These are phyloP conservation scores for Ceratocystis papillata DNA, from an alignment of 2,329 filamentous ascomycete species.

Conservation along the genomic window DNA sequence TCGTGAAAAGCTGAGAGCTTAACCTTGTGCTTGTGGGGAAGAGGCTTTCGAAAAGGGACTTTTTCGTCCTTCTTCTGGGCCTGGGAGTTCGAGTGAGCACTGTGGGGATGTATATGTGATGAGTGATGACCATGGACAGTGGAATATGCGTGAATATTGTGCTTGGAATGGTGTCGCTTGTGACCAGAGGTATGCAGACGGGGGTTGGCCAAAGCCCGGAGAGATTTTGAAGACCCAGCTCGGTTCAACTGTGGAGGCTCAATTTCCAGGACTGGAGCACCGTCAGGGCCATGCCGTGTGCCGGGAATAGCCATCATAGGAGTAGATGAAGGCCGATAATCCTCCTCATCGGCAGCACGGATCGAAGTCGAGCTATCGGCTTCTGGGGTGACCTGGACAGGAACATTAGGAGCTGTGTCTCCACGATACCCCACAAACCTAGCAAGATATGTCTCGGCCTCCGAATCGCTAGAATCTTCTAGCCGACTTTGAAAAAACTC, in stretches of 20 bases:
- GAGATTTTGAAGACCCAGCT: conserved; percentile 86
- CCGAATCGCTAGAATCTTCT: conserved; percentile 70
- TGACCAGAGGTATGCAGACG: conserved; percentile 71
- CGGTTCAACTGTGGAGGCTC: conserved; percentile 72
- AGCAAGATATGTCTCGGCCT: conserved; percentile 56
- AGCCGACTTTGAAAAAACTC: conserved; percentile 73
- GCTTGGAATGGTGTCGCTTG: conserved; percentile 76
- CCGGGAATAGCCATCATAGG: conserved; percentile 63
- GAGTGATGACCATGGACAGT: conserved; percentile 10
- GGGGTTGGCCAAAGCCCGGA: conserved; percentile 59
- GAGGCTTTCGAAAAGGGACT: conserved; percentile 32
- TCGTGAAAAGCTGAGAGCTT: conserved; percentile 88
- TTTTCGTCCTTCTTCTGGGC: conserved; percentile 19
- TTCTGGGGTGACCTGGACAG: conserved; percentile 13
- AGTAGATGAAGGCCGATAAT: conserved; percentile 46
- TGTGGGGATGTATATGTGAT: background rate
- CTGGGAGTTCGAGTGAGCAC: background rate
- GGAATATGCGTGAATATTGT: conserved; percentile 42
- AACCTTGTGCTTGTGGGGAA: conserved; percentile 63
- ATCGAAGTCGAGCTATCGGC: conserved; percentile 14
- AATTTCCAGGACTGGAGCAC: conserved; percentile 79
- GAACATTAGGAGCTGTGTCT: conserved; percentile 17
- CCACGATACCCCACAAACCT: conserved; percentile 26
- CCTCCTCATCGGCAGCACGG: conserved; percentile 33
- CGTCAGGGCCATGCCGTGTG: conserved; percentile 68